A percentile compares a stretch with the other conserved stretches of the same genome.
Evolutionary conservation across 2,329 filamentous ascomycete species (phyloP).

Genomic region (Alternaria alternata): DNA sequence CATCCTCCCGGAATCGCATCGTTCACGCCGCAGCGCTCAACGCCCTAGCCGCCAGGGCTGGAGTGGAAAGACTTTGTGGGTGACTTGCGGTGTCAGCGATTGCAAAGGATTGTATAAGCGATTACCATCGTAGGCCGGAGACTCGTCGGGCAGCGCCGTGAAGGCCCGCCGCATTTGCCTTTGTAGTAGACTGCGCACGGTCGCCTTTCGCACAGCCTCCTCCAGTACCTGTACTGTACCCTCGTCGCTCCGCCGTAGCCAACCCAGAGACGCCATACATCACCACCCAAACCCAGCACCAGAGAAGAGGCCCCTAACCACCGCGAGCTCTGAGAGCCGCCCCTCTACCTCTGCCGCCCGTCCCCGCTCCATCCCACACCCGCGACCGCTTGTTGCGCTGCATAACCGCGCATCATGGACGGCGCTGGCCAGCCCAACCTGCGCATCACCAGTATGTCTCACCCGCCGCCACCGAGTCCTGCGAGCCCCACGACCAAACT

Average conservation of each 20-base stretch:
- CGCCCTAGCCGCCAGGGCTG: conserved; percentile 9
- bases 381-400: background rate
- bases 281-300: conserved; percentile 8
- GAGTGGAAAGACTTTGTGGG: background rate
- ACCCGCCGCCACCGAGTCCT: conserved; percentile 9
- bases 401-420: conserved; percentile 51
- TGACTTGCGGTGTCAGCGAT: conserved; percentile 15
- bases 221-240: conserved; percentile 21
- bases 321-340: conserved; percentile 47
- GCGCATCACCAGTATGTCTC: conserved; percentile 83
- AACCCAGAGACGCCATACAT: conserved; percentile 16
- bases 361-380: background rate
- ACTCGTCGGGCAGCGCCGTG: conserved; percentile 26
- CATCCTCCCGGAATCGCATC: conserved; percentile 18
- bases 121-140: conserved; percentile 17
- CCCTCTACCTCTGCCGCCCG: conserved; percentile 3
- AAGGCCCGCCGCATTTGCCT: conserved; percentile 31
- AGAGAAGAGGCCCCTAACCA: conserved; percentile 12
- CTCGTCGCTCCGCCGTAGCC: conserved; percentile 32
- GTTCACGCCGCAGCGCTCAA: conserved; percentile 1
- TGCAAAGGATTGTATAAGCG: conserved; percentile 34
- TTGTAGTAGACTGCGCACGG: conserved; percentile 38
- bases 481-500: conserved; percentile 25
- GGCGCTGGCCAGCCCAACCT: conserved; percentile 74
- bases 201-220: conserved; percentile 42